These are phyloP conservation scores for Blyttiomyces sp. DNA, from an alignment of 371 early-diverging fungal species.

Conservation along the genomic window DNA sequence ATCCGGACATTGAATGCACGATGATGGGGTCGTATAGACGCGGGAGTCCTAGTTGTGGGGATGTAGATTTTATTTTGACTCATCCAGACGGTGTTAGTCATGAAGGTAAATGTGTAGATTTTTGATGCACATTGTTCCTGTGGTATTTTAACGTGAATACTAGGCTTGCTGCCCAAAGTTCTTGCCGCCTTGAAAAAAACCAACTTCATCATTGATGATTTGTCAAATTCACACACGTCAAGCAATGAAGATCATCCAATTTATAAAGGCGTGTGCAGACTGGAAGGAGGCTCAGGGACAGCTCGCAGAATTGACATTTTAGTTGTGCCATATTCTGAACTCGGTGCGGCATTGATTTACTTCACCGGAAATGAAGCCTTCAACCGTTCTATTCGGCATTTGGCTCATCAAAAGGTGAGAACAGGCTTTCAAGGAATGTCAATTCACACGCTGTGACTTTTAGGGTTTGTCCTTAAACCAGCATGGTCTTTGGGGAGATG, in stretches of 20 bases:
- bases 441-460: no score
- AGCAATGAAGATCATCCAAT: no score
- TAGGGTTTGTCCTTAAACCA: slow-evolving; percentile 28
- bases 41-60: slow-evolving; percentile 36
- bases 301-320: slow-evolving; percentile 31
- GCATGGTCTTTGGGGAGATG: slow-evolving; percentile 38
- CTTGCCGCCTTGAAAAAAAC: slow-evolving; percentile 9
- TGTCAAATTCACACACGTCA: background rate
- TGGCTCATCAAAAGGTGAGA: slow-evolving; percentile 33
- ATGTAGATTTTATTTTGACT: slow-evolving; percentile 38
- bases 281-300: background rate
- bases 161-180: slow-evolving; percentile 10
- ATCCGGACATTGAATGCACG: slow-evolving; percentile 13
- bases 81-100: slow-evolving; percentile 15
- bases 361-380: slow-evolving; percentile 47
- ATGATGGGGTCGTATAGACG: slow-evolving; percentile 45
- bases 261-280: slow-evolving; percentile 21
- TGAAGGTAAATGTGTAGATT: slow-evolving; percentile 5
- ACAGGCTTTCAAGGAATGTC: background rate
- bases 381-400: slow-evolving; percentile 38
- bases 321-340: slow-evolving; percentile 23
- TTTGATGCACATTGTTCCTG: background rate
- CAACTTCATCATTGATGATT: slow-evolving; percentile 25
- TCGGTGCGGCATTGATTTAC: slow-evolving; percentile 40
- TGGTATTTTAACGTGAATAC: background rate